phyloP scores from a whole-genome alignment of 2,329 filamentous ascomycete species.

The Cladosporium sp. region DNA sequence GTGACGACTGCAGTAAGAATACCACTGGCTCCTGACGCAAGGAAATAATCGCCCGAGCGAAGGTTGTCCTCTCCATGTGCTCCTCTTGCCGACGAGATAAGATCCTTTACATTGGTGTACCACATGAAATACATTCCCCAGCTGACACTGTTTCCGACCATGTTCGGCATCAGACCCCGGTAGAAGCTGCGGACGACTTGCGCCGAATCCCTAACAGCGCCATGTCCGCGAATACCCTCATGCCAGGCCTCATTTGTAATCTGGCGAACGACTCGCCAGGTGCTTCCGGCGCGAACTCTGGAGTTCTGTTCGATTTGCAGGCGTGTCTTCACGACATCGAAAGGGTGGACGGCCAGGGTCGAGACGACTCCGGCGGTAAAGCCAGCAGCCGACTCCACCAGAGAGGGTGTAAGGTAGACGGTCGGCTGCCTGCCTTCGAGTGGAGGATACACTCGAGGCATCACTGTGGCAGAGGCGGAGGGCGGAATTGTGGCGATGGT shows the following conservation, averaged over 20 bases:
- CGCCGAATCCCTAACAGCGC: not conserved
- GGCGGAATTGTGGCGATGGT: not conserved
- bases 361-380: slow-evolving; percentile 83
- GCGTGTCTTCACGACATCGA: slow-evolving; percentile 94
- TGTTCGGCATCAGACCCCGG: slow-evolving; percentile 82
- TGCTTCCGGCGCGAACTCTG: slow-evolving; percentile 22
- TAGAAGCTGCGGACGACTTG: slow-evolving; percentile 60
- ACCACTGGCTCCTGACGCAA: slow-evolving; percentile 67
- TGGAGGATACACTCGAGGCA: slow-evolving; percentile 49
- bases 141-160: slow-evolving; percentile 82
- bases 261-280: slow-evolving; percentile 23
- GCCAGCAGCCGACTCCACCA: slow-evolving; percentile 84
- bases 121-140: slow-evolving; percentile 92
- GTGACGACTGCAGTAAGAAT: slow-evolving; percentile 75
- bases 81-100: slow-evolving; percentile 36
- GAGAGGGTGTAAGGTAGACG: slow-evolving; percentile 65
- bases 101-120: slow-evolving; percentile 58
- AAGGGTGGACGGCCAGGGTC: slow-evolving; percentile 82
- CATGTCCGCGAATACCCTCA: slow-evolving; percentile 7
- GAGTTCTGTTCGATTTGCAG: slow-evolving; percentile 57
- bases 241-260: slow-evolving; percentile 26
- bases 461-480: slow-evolving; percentile 22
- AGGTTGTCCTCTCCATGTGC: slow-evolving; percentile 39
- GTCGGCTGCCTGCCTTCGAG: slow-evolving; percentile 40
- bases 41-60: slow-evolving; percentile 70